Percentiles rank a stretch among this genome's conserved stretches.
Conservation (phyloP, 306 rosid genomes). For the Pterocarpus santalinus region DNA sequence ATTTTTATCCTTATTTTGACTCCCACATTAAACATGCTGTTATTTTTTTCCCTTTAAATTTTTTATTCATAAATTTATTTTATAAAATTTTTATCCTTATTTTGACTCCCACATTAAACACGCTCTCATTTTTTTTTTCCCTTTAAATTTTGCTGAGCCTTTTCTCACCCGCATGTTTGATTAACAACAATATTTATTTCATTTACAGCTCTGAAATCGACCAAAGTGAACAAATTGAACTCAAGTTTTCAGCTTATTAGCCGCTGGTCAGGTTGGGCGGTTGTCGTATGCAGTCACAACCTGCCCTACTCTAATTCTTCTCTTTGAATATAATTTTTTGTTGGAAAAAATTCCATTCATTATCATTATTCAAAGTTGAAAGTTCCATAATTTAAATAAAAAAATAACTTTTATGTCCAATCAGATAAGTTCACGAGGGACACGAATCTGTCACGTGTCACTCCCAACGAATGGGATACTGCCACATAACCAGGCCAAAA, state of each 20-base stretch:
- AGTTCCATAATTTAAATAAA: conserved; percentile 16
- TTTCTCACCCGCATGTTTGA: not conserved
- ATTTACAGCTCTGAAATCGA: not conserved
- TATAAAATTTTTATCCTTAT: too few relatives aligned
- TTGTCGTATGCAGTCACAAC: conserved; percentile 42
- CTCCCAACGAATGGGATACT: conserved; percentile 24
- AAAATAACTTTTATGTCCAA: conserved; percentile 39
- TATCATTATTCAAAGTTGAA: conserved; percentile 49
- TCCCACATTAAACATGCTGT: too few relatives aligned
- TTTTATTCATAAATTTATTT: too few relatives aligned
- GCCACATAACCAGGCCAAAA: conserved; percentile 55
- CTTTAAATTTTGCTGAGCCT: not conserved
- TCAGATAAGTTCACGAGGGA: conserved; percentile 47
- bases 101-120: too few relatives aligned
- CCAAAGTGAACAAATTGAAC: not conserved
- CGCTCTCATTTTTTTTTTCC: too few relatives aligned
- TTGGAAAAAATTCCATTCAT: conserved; percentile 42
- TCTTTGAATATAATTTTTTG: conserved; percentile 37
- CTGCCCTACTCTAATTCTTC: conserved; percentile 63
- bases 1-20: too few relatives aligned
- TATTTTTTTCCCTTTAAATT: too few relatives aligned
- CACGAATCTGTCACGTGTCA: conserved; percentile 66
- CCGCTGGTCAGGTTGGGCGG: conserved; percentile 53
- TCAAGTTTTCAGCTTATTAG: not conserved
- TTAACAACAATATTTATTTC: not conserved